A percentile compares a stretch with the other conserved stretches of the same genome.
Evolutionary conservation across 2,329 filamentous ascomycete genomes (phyloP).

Genomic region (Chrysoporthe cubensis): DNA sequence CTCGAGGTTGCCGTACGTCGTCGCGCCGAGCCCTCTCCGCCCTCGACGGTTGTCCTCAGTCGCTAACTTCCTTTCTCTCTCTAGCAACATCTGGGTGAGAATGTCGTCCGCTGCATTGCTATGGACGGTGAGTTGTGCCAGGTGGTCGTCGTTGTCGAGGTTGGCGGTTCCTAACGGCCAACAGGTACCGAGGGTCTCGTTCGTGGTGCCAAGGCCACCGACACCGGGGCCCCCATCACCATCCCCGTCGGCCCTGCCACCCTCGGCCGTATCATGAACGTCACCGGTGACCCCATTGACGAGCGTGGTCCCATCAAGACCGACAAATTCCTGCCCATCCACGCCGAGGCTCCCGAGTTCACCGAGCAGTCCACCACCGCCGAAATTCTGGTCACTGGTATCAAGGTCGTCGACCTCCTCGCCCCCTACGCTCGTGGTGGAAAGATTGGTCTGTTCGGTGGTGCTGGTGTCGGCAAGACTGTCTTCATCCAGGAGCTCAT

Average conservation of each 20-base stretch:
- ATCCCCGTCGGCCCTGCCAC: slow-evolving; percentile 93
- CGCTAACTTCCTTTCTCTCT: slow-evolving; percentile 43
- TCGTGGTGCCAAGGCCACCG: slow-evolving; percentile 81
- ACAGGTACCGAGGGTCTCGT: slow-evolving; percentile 98
- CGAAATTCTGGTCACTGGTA: slow-evolving; percentile 97
- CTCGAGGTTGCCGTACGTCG: slow-evolving; percentile 89
- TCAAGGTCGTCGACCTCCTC: slow-evolving; percentile 99
- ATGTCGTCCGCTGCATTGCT: slow-evolving; percentile 99
- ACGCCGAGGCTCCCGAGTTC: slow-evolving; percentile 92
- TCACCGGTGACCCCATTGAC: slow-evolving; percentile 99
- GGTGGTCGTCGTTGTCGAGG: slow-evolving; percentile 21
- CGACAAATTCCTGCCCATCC: slow-evolving; percentile 85
- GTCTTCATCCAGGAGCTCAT: slow-evolving; percentile 99
- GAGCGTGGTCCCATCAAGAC: slow-evolving; percentile 98
- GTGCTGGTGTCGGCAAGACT: slow-evolving; percentile 99
- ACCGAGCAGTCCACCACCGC: slow-evolving; percentile 93
- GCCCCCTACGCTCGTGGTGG: slow-evolving; percentile 99
- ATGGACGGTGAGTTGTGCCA: slow-evolving; percentile 85
- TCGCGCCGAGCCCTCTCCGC: slow-evolving; percentile 5
- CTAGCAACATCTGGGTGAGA: slow-evolving; percentile 99
- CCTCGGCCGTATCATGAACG: slow-evolving; percentile 99
- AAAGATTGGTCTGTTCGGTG: slow-evolving; percentile 99
- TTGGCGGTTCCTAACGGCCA: slow-evolving; percentile 27
- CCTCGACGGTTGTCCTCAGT: slow-evolving; percentile 9
- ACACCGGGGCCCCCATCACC: slow-evolving; percentile 94